Conservation (phyloP, 2,329 filamentous ascomycete genomes). For the Endocalyx cinctus region DNA sequence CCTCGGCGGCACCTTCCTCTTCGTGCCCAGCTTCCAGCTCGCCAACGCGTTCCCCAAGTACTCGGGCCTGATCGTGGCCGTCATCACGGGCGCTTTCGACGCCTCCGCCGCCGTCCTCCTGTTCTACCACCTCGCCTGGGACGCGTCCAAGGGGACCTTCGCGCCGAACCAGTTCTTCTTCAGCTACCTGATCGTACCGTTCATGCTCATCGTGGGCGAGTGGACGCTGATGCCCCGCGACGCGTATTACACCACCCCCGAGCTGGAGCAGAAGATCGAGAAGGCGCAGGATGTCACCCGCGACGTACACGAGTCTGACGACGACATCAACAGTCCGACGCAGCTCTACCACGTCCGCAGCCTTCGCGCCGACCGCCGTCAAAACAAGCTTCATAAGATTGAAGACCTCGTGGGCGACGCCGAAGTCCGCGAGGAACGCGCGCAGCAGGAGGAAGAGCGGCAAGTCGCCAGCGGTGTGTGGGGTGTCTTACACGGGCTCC, state of each 20-base stretch:
- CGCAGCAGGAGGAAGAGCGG: conserved; percentile 52
- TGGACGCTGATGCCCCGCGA: conserved; percentile 34
- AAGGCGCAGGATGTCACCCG: conserved; percentile 29
- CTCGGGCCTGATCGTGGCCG: conserved; percentile 55
- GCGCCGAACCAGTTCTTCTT: conserved; percentile 37
- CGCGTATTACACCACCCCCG: conserved; percentile 33
- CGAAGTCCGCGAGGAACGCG: conserved; percentile 51
- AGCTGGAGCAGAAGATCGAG: conserved; percentile 36
- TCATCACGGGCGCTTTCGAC: conserved; percentile 61
- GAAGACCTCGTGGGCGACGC: conserved; percentile 56
- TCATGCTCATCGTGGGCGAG: conserved; percentile 32
- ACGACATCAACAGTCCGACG: conserved; percentile 40
- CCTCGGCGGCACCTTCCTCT: conserved; percentile 59
- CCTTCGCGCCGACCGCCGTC: conserved; percentile 45
- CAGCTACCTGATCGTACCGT: conserved; percentile 31
- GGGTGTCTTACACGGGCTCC: conserved; percentile 65
- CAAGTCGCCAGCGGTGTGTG: conserved; percentile 61
- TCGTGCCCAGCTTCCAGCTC: conserved; percentile 61
- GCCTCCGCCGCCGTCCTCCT: conserved; percentile 59
- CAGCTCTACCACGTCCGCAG: conserved; percentile 39
- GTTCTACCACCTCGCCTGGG: conserved; percentile 53
- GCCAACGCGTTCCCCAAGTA: conserved; percentile 60
- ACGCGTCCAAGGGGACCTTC: conserved; percentile 33
- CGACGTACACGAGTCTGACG: conserved; percentile 50
- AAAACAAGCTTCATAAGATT: conserved; percentile 56